These are phyloP conservation scores for Penicillium sp. DNA, from an alignment of 2,329 filamentous ascomycete species.

Conservation along the genomic window DNA sequence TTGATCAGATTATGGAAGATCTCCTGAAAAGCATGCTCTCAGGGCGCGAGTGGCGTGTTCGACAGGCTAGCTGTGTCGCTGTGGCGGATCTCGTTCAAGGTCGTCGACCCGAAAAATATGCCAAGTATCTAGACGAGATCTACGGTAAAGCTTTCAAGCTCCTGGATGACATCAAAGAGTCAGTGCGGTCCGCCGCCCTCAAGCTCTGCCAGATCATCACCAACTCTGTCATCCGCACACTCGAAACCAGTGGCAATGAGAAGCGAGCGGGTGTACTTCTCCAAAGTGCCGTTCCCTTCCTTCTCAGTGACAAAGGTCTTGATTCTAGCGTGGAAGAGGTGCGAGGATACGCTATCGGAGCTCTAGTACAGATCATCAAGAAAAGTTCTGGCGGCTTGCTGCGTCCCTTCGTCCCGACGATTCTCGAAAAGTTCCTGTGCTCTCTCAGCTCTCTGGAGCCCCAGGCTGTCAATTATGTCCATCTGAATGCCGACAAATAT, in stretches of 20 bases:
- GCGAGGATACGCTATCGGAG: constrained; percentile 72
- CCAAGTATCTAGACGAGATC: constrained; percentile 75
- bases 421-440: constrained; percentile 74
- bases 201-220: constrained; percentile 78
- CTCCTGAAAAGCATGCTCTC: constrained; percentile 71
- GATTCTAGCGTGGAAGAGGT: constrained; percentile 87
- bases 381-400: constrained; percentile 71
- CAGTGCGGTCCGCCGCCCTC: constrained; percentile 73
- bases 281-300: constrained; percentile 78
- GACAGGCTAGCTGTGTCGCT: constrained; percentile 86
- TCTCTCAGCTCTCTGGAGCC: constrained; percentile 84
- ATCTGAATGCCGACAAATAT: constrained; percentile 77
- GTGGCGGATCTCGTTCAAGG: constrained; percentile 84
- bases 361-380: constrained; percentile 83
- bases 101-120: constrained; percentile 67
- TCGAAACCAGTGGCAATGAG: constrained; percentile 65
- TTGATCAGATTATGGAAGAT: constrained; percentile 84
- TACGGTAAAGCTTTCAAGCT: constrained; percentile 85
- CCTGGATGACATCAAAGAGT: constrained; percentile 91
- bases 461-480: constrained; percentile 83
- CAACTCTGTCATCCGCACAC: constrained; percentile 74
- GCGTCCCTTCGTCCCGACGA: constrained; percentile 70
- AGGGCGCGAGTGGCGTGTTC: constrained; percentile 86
- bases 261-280: constrained; percentile 74
- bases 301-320: constrained; percentile 80